A percentile compares a stretch with the other conserved stretches of the same genome.
Conservation (phyloP, 176 grass and related monocot genomes). For the Paspalum vaginatum region DNA sequence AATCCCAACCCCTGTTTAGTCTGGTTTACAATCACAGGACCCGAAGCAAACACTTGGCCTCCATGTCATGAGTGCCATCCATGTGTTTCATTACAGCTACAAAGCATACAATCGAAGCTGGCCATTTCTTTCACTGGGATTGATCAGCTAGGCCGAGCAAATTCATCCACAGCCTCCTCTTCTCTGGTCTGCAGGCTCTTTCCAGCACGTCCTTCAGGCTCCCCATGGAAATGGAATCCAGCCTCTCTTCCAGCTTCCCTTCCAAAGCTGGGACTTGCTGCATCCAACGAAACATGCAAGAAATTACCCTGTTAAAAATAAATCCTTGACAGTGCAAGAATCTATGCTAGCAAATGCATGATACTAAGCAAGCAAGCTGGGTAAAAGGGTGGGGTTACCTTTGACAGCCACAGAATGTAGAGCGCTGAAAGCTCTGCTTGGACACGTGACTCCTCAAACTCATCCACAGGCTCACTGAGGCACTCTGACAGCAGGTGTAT, state of each 20-base stretch:
- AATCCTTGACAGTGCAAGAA: background rate
- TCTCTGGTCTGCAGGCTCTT: constrained; percentile 35
- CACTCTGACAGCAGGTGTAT: constrained; percentile 53
- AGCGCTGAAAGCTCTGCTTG: constrained; percentile 43
- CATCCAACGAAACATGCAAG: constrained; percentile 11
- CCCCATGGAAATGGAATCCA: constrained; percentile 13
- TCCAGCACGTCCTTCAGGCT: constrained; percentile 37
- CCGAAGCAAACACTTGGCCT: background rate
- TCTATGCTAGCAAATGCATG: background rate
- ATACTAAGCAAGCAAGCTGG: background rate
- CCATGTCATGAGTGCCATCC: background rate
- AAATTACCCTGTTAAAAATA: background rate
- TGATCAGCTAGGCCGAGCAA: constrained; percentile 32
- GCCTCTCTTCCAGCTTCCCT: constrained; percentile 33
- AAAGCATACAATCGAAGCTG: background rate
- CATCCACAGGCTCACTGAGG: constrained; percentile 28
- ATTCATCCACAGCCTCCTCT: constrained; percentile 32
- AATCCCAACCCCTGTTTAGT: background rate
- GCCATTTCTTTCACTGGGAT: background rate
- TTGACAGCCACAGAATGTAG: constrained; percentile 50
- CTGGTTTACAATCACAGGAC: background rate
- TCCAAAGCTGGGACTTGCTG: constrained; percentile 45
- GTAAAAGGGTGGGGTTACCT: constrained; percentile 9
- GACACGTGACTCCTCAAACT: constrained; percentile 14
- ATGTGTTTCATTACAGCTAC: background rate